These are phyloP conservation scores for Alternaria novae-zelandiae DNA, from an alignment of 2,329 filamentous ascomycete genomes.

Conservation along the genomic window DNA sequence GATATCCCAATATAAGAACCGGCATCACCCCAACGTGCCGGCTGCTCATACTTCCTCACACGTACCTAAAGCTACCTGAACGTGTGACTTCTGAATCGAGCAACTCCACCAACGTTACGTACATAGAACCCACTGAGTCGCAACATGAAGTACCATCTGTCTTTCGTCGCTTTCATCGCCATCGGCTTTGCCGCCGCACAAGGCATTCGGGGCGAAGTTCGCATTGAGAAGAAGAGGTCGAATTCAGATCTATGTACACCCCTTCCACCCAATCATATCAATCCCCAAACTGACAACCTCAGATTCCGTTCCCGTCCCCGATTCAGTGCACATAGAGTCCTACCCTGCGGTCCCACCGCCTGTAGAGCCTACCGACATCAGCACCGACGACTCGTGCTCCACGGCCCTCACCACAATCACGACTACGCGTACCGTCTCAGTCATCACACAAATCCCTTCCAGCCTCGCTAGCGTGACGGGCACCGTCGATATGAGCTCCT, in stretches of 20 bases:
- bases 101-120: background rate
- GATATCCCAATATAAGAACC: background rate
- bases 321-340: background rate
- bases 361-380: background rate
- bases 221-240: background rate
- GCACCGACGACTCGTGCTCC: background rate
- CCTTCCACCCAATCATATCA: background rate
- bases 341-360: background rate
- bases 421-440: background rate
- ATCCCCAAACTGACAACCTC: background rate
- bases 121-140: background rate
- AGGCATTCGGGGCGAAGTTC: slow-evolving; percentile 34
- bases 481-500: background rate
- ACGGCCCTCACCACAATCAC: background rate
- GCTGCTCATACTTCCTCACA: background rate
- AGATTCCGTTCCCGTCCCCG: background rate
- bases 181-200: slow-evolving; percentile 47
- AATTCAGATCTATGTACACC: slow-evolving; percentile 39
- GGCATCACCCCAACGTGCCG: background rate
- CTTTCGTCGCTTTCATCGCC: slow-evolving; percentile 44
- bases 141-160: slow-evolving; percentile 35
- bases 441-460: slow-evolving; percentile 1
- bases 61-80: too few relatives aligned
- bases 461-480: background rate
- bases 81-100: background rate